These are phyloP conservation scores for Pythium vanterpoolii DNA, from an alignment of 352 stramenopile genomes.

Conservation along the genomic window DNA sequence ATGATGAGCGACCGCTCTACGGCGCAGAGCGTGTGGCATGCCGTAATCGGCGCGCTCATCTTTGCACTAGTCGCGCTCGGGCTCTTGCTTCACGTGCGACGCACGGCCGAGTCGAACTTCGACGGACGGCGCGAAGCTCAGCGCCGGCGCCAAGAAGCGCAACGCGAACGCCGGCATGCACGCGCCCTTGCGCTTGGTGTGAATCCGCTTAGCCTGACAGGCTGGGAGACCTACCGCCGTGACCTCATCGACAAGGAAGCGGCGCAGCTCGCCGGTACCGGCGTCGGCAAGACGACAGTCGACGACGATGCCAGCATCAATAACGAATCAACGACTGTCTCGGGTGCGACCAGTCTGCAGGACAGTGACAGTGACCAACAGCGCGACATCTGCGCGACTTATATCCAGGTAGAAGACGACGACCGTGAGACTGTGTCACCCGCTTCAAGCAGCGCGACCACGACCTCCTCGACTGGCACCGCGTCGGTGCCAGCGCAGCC, in stretches of 20 bases:
- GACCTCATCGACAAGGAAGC: constrained; percentile 3
- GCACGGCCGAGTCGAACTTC: neutral
- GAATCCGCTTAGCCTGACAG: neutral
- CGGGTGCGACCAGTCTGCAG: too few relatives aligned
- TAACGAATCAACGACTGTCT: too few relatives aligned
- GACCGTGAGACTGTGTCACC: neutral
- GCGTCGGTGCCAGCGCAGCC: neutral
- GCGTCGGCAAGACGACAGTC: neutral
- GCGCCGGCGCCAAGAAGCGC: neutral
- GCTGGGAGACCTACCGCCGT: neutral
- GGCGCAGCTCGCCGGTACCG: neutral
- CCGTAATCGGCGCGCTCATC: neutral
- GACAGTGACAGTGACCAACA: neutral
- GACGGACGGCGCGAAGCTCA: neutral
- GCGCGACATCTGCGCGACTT: neutral
- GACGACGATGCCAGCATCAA: neutral
- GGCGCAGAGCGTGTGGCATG: neutral
- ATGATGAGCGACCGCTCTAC: neutral
- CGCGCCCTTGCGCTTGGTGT: neutral
- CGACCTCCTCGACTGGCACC: neutral
- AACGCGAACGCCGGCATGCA: neutral
- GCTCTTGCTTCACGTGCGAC: neutral
- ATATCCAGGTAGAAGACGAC: neutral
- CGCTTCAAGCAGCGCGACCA: too few relatives aligned
- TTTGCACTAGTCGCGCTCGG: neutral